These are phyloP conservation scores for Suillus americanus DNA, from an alignment of 768 basidiomycete species.

Conservation along the genomic window DNA sequence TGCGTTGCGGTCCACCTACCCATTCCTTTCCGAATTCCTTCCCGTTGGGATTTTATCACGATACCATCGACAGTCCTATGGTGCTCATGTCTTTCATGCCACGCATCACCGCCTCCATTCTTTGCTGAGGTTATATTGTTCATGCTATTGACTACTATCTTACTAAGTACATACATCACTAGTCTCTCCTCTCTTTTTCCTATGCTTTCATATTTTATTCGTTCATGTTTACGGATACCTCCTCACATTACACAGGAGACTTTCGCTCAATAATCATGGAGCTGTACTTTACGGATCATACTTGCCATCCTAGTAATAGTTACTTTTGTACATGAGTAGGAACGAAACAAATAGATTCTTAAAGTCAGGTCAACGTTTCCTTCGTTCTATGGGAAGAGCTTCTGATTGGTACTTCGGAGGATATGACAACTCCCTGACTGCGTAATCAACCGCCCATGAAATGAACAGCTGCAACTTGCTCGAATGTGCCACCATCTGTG, in stretches of 20 bases:
- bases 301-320: slow-evolving; percentile 5
- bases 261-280: slow-evolving; percentile 15
- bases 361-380: not conserved
- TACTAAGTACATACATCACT: slow-evolving; percentile 10
- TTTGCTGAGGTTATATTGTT: slow-evolving; percentile 5
- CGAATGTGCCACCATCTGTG: not conserved
- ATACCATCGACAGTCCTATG: not conserved
- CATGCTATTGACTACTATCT: slow-evolving; percentile 6
- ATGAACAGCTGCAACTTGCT: not conserved
- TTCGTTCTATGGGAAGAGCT: not conserved
- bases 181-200: slow-evolving; percentile 10
- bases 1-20: not conserved
- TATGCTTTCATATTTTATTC: slow-evolving; percentile 31
- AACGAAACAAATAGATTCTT: not conserved
- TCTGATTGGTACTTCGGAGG: not conserved
- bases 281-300: slow-evolving; percentile 6
- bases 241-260: slow-evolving; percentile 8
- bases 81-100: slow-evolving; percentile 4
- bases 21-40: not conserved
- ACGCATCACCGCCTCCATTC: not conserved
- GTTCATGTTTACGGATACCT: slow-evolving; percentile 17
- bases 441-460: not conserved
- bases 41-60: slow-evolving; percentile 1
- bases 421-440: not conserved
- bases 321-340: not conserved